A percentile compares a stretch with the other conserved stretches of the same genome.
Evolutionary conservation across 768 basidiomycete genomes (phyloP).

Genomic region (Tulasnella sp.): DNA sequence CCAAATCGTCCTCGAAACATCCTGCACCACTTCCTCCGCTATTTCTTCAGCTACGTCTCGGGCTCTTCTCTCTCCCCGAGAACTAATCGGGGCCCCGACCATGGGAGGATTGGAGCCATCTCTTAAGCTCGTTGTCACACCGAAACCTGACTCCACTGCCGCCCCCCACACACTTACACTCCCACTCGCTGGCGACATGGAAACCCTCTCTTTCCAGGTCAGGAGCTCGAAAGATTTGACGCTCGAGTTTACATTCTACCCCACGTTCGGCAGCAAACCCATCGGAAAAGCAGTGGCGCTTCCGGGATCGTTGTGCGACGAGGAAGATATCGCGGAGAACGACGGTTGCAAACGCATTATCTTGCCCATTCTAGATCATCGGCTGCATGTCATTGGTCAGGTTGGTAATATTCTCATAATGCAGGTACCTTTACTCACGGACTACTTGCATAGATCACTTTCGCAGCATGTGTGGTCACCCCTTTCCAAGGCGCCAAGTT

Average conservation of each 20-base stretch:
- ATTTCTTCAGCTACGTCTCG: conserved; percentile 41
- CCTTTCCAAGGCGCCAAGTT: conserved; percentile 92
- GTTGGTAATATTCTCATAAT: conserved; percentile 47
- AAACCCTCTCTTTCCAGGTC: conserved; percentile 84
- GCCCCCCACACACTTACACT: conserved; percentile 90
- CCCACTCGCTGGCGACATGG: conserved; percentile 71
- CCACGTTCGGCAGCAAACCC: conserved; percentile 95
- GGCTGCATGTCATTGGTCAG: conserved; percentile 93
- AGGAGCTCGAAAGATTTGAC: conserved; percentile 70
- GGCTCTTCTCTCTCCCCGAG: conserved; percentile 65
- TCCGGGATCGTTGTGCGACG: conserved; percentile 46
- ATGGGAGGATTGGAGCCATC: conserved; percentile 67
- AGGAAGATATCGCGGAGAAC: not conserved
- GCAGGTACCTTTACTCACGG: not conserved
- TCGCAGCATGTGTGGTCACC: conserved; percentile 82
- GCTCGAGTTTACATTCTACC: conserved; percentile 93
- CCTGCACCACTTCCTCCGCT: conserved; percentile 50
- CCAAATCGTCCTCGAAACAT: conserved; percentile 79
- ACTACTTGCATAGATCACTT: conserved; percentile 63
- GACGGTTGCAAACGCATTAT: conserved; percentile 30
- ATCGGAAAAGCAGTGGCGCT: conserved; percentile 91
- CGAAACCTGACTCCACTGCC: conserved; percentile 77
- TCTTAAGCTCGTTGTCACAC: conserved; percentile 94
- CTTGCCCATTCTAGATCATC: conserved; percentile 87
- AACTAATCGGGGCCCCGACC: conserved; percentile 43